These are phyloP conservation scores for Fraxinus sp. DNA, from an alignment of 305 asterid genomes.

Conservation along the genomic window DNA sequence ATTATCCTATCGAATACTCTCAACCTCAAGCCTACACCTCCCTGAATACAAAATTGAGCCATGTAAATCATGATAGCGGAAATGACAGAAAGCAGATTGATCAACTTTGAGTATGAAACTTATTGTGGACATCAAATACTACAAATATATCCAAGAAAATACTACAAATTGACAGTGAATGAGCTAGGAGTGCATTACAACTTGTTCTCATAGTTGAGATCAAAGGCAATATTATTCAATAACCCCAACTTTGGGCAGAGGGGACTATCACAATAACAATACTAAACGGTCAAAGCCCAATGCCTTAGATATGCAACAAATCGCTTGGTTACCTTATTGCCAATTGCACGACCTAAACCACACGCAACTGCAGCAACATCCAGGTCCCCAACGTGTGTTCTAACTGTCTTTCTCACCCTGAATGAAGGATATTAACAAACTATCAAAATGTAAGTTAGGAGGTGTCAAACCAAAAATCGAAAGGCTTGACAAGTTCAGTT, in stretches of 20 bases:
- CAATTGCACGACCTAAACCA: slow-evolving; percentile 96
- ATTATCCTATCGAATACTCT: slow-evolving; percentile 81
- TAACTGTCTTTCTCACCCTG: slow-evolving; percentile 85
- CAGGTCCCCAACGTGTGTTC: slow-evolving; percentile 83
- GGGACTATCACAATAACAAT: neutral
- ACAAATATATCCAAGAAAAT: neutral
- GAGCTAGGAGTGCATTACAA: neutral
- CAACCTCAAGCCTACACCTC: slow-evolving; percentile 90
- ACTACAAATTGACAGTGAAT: neutral
- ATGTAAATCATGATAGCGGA: neutral
- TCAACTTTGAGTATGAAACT: slow-evolving; percentile 3
- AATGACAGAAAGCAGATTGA: neutral
- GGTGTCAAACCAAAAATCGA: neutral
- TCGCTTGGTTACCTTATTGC: slow-evolving; percentile 67
- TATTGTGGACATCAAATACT: neutral
- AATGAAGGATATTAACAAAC: slow-evolving; percentile 21
- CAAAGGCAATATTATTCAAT: neutral
- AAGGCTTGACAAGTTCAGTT: slow-evolving; percentile 2
- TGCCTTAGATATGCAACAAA: neutral
- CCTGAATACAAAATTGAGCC: slow-evolving; percentile 48
- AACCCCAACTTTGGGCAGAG: neutral
- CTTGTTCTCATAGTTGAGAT: neutral
- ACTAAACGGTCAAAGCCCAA: neutral
- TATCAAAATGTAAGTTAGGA: slow-evolving; percentile 3
- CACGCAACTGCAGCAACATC: slow-evolving; percentile 95